Percentiles rank a stretch among this genome's conserved stretches.
Evolutionary conservation across 2,329 filamentous ascomycete genomes (phyloP).

Genomic region (Penicillium sp.): DNA sequence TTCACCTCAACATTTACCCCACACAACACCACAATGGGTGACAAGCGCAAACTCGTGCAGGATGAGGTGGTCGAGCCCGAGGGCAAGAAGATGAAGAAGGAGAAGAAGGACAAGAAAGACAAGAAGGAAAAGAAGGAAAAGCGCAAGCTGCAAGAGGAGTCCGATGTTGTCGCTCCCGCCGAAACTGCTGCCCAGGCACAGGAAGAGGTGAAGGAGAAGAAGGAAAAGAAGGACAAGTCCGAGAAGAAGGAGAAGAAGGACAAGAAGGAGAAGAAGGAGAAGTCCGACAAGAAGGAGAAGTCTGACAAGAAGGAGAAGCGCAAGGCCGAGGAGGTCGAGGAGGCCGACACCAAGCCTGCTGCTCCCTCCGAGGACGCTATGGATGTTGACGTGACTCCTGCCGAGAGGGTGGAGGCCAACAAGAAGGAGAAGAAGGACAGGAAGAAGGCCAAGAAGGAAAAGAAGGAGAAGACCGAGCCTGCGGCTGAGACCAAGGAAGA

Average conservation of each 20-base stretch:
- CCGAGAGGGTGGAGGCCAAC: slow-evolving; percentile 16
- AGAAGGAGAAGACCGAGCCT: slow-evolving; percentile 16
- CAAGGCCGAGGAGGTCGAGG: slow-evolving; percentile 8
- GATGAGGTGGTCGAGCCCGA: slow-evolving; percentile 24
- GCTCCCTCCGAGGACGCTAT: slow-evolving; percentile 6
- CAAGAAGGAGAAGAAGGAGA: slow-evolving; percentile 13
- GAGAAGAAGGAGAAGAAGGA: slow-evolving; percentile 9
- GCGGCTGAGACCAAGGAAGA: slow-evolving; percentile 12
- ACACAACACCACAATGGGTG: slow-evolving; percentile 24
- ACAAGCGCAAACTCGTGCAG: slow-evolving; percentile 35
- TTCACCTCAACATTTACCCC: background rate
- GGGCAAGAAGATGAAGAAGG: slow-evolving; percentile 30
- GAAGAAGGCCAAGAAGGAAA: slow-evolving; percentile 16
- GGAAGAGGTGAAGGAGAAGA: slow-evolving; percentile 16
- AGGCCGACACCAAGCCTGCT: slow-evolving; percentile 7
- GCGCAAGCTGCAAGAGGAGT: slow-evolving; percentile 8
- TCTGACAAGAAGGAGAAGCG: slow-evolving; percentile 14
- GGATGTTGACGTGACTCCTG: slow-evolving; percentile 11
- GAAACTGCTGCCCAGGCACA: slow-evolving; percentile 3
- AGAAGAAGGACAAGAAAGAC: slow-evolving; percentile 21
- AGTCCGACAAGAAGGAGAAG: slow-evolving; percentile 8
- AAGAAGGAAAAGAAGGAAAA: slow-evolving; percentile 17
- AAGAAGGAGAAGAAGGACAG: slow-evolving; percentile 19
- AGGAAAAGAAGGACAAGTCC: slow-evolving; percentile 13
- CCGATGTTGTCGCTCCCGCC: background rate